Evolutionary conservation across 2,329 filamentous ascomycete species (phyloP).

Genomic region (Apiospora koreana): DNA sequence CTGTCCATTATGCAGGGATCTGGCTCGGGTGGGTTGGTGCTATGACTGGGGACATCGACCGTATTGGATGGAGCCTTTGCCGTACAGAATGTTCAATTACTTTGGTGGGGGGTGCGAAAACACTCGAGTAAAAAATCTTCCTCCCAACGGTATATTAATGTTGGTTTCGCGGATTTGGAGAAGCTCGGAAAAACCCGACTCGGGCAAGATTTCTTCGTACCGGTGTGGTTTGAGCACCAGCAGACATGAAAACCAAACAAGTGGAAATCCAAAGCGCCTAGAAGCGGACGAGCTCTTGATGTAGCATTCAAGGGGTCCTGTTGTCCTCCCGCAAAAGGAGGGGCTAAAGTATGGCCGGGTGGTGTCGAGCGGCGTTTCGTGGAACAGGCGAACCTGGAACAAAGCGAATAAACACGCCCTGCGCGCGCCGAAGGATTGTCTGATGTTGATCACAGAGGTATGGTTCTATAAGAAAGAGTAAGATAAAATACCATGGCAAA

Average conservation of each 20-base stretch:
- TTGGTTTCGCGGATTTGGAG: not conserved
- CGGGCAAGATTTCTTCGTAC: not conserved
- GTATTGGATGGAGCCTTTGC: constrained; percentile 1
- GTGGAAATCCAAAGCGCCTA: constrained; percentile 1
- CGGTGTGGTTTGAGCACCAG: not conserved
- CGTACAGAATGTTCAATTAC: not conserved
- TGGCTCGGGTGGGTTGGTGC: constrained; percentile 2
- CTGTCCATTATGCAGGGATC: constrained; percentile 9
- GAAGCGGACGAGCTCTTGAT: constrained; percentile 1
- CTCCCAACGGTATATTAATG: not conserved
- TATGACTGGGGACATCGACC: constrained; percentile 5
- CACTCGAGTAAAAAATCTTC: not conserved
- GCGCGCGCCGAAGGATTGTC: not conserved
- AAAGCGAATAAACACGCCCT: not conserved
- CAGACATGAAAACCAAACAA: constrained; percentile 5
- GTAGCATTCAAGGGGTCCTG: constrained; percentile 9
- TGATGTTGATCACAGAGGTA: not conserved
- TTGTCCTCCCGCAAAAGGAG: constrained; percentile 4
- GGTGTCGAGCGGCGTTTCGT: not conserved
- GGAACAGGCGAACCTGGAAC: constrained; percentile 3
- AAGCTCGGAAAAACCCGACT: not conserved
- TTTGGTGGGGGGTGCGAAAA: not conserved
- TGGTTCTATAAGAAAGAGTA: not conserved
- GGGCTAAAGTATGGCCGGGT: not conserved
- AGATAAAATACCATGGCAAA: constrained; percentile 2